A percentile compares a stretch with the other conserved stretches of the same genome.
phyloP scores from a whole-genome alignment of 2,329 filamentous ascomycete genomes.

The Alternaria brassicae region DNA sequence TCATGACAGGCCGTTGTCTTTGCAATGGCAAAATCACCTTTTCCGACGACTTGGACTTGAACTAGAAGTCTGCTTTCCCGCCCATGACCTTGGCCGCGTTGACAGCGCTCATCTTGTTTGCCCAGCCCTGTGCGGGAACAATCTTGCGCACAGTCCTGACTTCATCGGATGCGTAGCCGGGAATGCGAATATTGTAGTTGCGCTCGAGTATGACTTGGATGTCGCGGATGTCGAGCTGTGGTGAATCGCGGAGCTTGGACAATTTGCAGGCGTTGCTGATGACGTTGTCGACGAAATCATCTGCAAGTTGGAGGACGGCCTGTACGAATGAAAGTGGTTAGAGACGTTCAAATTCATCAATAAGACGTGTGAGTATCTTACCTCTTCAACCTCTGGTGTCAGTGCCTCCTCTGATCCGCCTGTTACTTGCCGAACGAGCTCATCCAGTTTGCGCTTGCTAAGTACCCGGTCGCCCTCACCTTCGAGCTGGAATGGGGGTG shows the following conservation, averaged over 20 bases:
- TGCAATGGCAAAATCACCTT: neutral
- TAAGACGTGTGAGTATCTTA: constrained; percentile 52
- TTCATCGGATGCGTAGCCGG: constrained; percentile 93
- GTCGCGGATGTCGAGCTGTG: constrained; percentile 81
- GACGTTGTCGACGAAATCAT: constrained; percentile 94
- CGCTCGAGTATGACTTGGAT: constrained; percentile 65
- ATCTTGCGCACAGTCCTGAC: constrained; percentile 93
- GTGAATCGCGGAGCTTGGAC: constrained; percentile 89
- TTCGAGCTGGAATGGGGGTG: constrained; percentile 85
- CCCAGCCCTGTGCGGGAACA: constrained; percentile 86
- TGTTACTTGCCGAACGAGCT: constrained; percentile 91
- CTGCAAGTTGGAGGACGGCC: constrained; percentile 87
- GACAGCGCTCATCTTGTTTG: constrained; percentile 95
- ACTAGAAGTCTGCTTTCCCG: constrained; percentile 51
- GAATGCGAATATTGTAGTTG: constrained; percentile 79
- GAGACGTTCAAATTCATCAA: neutral
- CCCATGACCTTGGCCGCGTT: constrained; percentile 84
- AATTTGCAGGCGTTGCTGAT: constrained; percentile 86
- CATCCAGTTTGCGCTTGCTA: constrained; percentile 98
- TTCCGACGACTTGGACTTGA: neutral
- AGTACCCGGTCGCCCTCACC: constrained; percentile 90
- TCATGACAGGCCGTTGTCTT: neutral
- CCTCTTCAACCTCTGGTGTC: constrained; percentile 94
- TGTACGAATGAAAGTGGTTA: constrained; percentile 45
- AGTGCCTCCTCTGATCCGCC: constrained; percentile 81